Evolutionary conservation across 306 rosid genomes (phyloP), one percentile per base, ranked within the genome.

Genomic region (Vigna trinervia): DNA sequence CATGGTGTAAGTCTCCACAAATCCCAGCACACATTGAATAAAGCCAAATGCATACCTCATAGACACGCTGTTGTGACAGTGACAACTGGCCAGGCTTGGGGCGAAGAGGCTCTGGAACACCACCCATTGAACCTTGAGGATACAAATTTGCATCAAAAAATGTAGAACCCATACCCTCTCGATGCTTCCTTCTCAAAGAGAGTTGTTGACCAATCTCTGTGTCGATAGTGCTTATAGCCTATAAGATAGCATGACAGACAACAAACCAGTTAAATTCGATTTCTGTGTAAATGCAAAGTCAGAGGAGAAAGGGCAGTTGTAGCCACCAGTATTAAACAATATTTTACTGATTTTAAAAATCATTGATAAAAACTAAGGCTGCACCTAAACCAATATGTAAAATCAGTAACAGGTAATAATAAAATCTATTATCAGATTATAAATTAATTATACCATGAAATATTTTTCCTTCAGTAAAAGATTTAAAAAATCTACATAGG

Each of bases 1-100:
- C 50, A 36, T 46, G 41, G 26, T 47, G 53, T 74, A 83, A 60
- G 30, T 80, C 72, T 7, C 17, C 32, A 69, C 54, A 32, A 12
- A 56, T 43, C 32, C 60, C 12, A 63, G 39, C 43, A 48, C n/a
- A 77, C 2, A 36, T 32, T 58, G 20, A 54, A 69, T 65, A 23
- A 6, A 74, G 48, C 26, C 39, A 56, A 79, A 81, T 52, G 57
- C 57, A 58, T 71, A 93, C 99, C 96, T 96, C 98, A 81, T 96
- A 96, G 45, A 96, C 99, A 5, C 99, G 91, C 70, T 95, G 99
- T 76, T 95, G 99, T 52, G 96, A 88, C 71, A 86, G 81, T 23
- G 98, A 84, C 85, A 95, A 67, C 77, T 95, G 99, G 51, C 99
- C 99, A 22, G 99, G 97, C 81, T 92, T 95, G 75, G 99, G 98